Evolutionary conservation across 352 stramenopile genomes (phyloP).

Genomic region (Aphanomyces invadans): DNA sequence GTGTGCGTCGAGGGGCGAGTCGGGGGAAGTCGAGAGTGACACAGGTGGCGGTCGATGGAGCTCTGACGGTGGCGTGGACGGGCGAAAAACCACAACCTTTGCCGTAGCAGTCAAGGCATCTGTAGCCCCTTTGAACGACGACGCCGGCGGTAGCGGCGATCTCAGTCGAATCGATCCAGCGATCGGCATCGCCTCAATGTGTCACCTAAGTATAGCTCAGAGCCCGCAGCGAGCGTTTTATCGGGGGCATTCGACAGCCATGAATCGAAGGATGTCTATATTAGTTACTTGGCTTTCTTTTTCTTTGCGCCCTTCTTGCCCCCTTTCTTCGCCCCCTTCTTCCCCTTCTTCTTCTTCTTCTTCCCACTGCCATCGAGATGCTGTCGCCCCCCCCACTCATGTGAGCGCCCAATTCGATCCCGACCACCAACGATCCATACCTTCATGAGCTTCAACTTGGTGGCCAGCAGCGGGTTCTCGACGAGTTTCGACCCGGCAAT

Average conservation of each 20-base stretch:
- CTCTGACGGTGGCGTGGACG: background rate
- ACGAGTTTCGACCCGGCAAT: conserved; percentile 40
- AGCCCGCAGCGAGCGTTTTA: too few relatives aligned
- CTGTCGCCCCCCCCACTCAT: too few relatives aligned
- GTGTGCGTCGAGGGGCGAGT: background rate
- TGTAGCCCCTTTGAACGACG: background rate
- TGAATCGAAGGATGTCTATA: too few relatives aligned
- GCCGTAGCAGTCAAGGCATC: background rate
- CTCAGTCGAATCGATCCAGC: background rate
- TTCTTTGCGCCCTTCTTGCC: conserved; percentile 31
- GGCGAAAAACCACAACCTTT: background rate
- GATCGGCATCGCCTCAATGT: background rate
- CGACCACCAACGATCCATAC: background rate
- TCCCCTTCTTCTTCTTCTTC: conserved; percentile 35
- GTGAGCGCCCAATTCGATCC: too few relatives aligned
- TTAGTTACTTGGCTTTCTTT: conserved; percentile 36
- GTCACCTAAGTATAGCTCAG: background rate
- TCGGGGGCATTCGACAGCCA: too few relatives aligned
- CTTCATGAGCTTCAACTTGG: background rate
- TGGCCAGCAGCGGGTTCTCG: conserved; percentile 34
- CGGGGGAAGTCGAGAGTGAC: background rate
- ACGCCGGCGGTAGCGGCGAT: background rate
- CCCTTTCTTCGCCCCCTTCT: conserved; percentile 17
- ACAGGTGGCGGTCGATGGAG: background rate
- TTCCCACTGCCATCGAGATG: conserved; percentile 18